Evolutionary conservation across 2,329 filamentous ascomycete species (phyloP), one percentile per base, ranked within the genome.

Genomic region (Pseudogymnoascus sp.): DNA sequence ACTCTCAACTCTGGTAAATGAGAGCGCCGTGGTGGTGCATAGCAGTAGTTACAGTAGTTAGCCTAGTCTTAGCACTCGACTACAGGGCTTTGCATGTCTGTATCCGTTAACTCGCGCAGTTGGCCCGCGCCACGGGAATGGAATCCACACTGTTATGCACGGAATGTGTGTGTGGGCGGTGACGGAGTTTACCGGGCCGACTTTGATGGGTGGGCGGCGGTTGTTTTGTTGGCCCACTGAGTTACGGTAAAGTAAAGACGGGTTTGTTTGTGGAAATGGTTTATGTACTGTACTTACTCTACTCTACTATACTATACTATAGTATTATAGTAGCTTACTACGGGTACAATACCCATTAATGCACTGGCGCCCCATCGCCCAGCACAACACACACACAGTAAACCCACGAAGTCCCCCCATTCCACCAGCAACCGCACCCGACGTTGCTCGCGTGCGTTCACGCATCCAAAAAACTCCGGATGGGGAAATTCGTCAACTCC

Each of bases 1-100:
- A 53, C 47, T 53, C 47, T 53, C 47, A 53, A 53, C 47, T 53
- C 47, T 53, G 47, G 47, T 53, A 53, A 53, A 53, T 53, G 47
- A 53, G 47, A 53, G 47, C 25, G 14, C 25, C 23, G 23, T 16
- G 25, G 44, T 31, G 28, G 10, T 31, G 10, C 28, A 7, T 7
- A 31, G 7, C 7, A 31, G 28, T 31, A 31, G 10, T 6, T 2
- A 25, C 25, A 31, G 14, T 14, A 53, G 23, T 53, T 42, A 53
- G 47, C 7, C 16, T 23, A 28, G 21, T 50, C 44, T 50, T 50
- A 50, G 44, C 44, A 50, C 21, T n/a, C 16, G 5, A 16, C 38
- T 47, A 47, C 18, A 47, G 42, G 42, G 42, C 42, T 47, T 47
- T 47, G 42, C 42, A 47, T 31, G 28, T 31, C 28, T 31, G 28